Conservation (phyloP, 2,329 filamentous ascomycete species). For the Aureobasidium sp. region DNA sequence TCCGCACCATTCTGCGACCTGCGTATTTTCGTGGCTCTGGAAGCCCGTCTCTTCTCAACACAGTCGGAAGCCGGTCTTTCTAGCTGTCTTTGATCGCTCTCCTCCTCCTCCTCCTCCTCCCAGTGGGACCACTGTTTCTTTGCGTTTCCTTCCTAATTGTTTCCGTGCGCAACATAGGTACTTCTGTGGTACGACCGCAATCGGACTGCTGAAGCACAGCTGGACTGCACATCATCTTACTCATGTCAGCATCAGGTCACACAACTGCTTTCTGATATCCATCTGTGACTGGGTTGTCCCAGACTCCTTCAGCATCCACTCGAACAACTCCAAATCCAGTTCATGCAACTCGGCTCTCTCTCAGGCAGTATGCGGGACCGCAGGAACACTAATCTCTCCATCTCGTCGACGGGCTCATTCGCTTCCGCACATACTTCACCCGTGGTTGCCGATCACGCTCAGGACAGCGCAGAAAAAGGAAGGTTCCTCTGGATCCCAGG, state of each 20-base stretch:
- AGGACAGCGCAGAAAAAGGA: conserved; percentile 54
- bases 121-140: neutral
- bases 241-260: conserved; percentile 11
- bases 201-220: conserved; percentile 6
- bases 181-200: neutral
- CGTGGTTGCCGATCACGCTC: conserved; percentile 44
- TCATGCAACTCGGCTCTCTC: conserved; percentile 7
- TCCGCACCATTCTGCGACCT: conserved; percentile 7
- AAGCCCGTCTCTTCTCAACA: conserved; percentile 3
- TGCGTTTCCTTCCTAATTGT: neutral
- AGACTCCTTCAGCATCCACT: neutral
- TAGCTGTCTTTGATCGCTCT: neutral
- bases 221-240: neutral
- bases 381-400: conserved; percentile 41
- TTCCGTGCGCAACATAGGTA: neutral
- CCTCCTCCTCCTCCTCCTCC: neutral
- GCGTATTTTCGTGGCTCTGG: conserved; percentile 11
- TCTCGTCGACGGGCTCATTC: conserved; percentile 59
- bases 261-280: conserved; percentile 3
- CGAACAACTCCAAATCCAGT: neutral
- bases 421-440: conserved; percentile 47
- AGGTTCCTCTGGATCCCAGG: conserved; percentile 37
- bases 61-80: conserved; percentile 14
- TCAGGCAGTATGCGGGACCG: conserved; percentile 22
- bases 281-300: neutral